Conservation (phyloP, 805 yeast genomes). For the Sugiyamaella mastotermitis region DNA sequence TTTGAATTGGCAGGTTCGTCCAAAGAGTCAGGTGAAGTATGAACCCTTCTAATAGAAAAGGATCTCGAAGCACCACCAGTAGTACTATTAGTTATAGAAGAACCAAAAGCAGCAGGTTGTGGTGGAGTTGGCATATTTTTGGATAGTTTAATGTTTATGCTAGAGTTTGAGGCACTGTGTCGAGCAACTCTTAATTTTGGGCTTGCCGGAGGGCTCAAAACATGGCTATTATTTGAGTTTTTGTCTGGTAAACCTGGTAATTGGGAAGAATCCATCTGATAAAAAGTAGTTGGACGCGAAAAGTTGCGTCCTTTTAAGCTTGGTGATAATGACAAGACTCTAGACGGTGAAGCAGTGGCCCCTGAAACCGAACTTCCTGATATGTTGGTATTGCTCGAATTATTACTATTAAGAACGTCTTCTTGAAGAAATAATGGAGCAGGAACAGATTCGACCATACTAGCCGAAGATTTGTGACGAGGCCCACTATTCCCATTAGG, state of each 20-base stretch:
- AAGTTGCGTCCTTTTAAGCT: slow-evolving; percentile 18
- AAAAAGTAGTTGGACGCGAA: slow-evolving; percentile 21
- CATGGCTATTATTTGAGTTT: neutral
- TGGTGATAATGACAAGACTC: no score
- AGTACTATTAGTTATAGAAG: neutral
- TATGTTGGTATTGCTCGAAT: no score
- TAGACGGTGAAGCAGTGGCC: no score
- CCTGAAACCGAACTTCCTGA: no score
- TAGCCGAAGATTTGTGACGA: no score
- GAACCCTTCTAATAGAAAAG: slow-evolving; percentile 4
- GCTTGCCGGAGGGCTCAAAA: neutral
- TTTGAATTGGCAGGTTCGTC: neutral
- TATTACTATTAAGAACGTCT: no score
- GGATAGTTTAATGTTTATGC: neutral
- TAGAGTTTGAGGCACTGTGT: neutral
- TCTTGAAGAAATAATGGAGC: no score
- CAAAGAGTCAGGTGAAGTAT: neutral
- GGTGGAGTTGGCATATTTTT: slow-evolving; percentile 2
- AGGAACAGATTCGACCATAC: no score
- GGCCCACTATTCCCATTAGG: no score
- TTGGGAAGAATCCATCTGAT: slow-evolving; percentile 12
- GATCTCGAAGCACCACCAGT: neutral
- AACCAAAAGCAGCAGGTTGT: neutral
- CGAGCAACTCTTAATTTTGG: neutral
- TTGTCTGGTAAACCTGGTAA: neutral